Base-by-base conservation (phyloP, 2,329 filamentous ascomycete species). In the Fusarium lateritium region DNA sequence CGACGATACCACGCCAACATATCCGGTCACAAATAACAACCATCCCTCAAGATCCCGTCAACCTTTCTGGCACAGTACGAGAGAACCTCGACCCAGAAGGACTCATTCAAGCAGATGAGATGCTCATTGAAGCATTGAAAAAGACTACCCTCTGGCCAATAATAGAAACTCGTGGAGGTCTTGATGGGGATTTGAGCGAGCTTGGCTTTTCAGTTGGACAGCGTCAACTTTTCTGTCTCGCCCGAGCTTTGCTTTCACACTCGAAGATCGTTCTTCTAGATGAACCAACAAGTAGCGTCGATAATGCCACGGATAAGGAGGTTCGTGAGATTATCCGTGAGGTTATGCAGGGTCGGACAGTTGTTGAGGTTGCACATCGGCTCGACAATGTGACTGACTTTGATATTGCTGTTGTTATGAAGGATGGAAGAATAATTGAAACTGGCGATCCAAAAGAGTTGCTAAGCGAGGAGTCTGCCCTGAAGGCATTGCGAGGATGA, bases 31-130 rank as follows among this genome's bases (percentile, higher is more conserved):
- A 78, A 3, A 75, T 87, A 8, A 80, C 81, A 17, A 79, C 80
- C 2, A 74, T 87, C 5, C 83, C 85, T 0, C 85, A 87, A 74
- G 84, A 87, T 33, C 79, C 84, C 0, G 78, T 85, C 26, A 76
- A 79, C 5, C 76, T 87, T 2, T 77, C 79, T 2, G 83, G 82
- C n/a, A 81, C 77, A 0, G 76, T 87, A 2, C 80, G 83, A 10
- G 70, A 79, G 19, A 88, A 87, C 49, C 77, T 85, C 2, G 84
- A 86, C 54, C 83, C 85, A 0, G 67, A 76, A 13, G 62, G 68
- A 4, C 56, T 68, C 10, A 14, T 70, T 0, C 74, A 74, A 38
- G 76, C 78, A 1, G 79, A 84, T 47, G 75, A 78, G 24, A 75
- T 79, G 3, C 80, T 84, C 51, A 76, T 79, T 26, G 62, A 75